Evolutionary conservation across 1,139 yeast genomes (phyloP), one percentile per base, ranked within the genome.

Genomic region (Lodderomyces beijingensis): DNA sequence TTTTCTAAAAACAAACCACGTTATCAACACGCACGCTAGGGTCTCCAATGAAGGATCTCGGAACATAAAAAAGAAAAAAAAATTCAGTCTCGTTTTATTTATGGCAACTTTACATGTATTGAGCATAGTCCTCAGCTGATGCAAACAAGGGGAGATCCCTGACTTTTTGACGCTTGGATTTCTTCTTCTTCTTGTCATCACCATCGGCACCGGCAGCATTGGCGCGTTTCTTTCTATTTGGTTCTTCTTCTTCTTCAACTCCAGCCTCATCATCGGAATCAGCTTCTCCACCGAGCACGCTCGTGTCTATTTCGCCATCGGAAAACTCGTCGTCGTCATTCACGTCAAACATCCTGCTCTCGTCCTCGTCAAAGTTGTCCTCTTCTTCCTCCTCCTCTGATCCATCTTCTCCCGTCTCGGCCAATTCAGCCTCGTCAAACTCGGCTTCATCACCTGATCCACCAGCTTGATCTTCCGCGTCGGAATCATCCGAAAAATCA

Each of bases 61-160:
- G n/a, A n/a, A n/a, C n/a, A n/a, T n/a, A n/a, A n/a, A n/a, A n/a
- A n/a, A n/a, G n/a, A n/a, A n/a, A n/a, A n/a, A n/a, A n/a, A n/a
- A n/a, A n/a, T n/a, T n/a, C n/a, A n/a, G n/a, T n/a, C n/a, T n/a
- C n/a, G n/a, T n/a, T n/a, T n/a, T n/a, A n/a, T n/a, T n/a, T n/a
- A n/a, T n/a, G n/a, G n/a, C n/a, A n/a, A n/a, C n/a, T n/a, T n/a
- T n/a, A n/a, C 21, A 23, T 7, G 12, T 23, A 23, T 14, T 23
- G 25, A n/a, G 95, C 82, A 55, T 88, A 89, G 44, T 87, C 96
- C 29, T 85, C 96, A 7, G 79, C 94, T 30, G 93, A 80, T 2
- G 96, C 97, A 64, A 87, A 89, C 14, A 79, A 72, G 14, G 97
- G 96, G 43, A 89, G 63, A 37, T 73, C 77, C 52, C 73, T 79